Evolutionary conservation across 1,139 yeast species (phyloP), one percentile per base, ranked within the genome.

Genomic region (Geotrichum citri-aurantii): DNA sequence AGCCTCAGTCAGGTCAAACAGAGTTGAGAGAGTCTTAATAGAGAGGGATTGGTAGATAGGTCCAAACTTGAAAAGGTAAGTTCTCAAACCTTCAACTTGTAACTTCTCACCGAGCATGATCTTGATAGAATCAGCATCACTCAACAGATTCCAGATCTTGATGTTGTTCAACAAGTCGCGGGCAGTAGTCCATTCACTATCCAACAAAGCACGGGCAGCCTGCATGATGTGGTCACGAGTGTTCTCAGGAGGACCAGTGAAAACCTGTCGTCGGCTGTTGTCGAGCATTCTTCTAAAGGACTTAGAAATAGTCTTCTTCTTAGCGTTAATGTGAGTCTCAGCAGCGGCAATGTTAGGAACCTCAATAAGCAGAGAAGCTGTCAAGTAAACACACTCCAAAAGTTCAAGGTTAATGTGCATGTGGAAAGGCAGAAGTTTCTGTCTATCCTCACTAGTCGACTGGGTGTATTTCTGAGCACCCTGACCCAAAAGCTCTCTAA

Each of bases 191-290:
- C 99, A 93, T 71, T 93, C 90, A 66, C 98, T 97, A 67, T 81
- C 83, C 72, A 89, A 88, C 74, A 95, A 83, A 51, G 91, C 85
- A 75, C 86, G 86, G 51, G 98, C 95, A 56, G 98, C 96, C 73
- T 89, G 92, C 80, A 93, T 86, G 68, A 93, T 86, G 75, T 84
- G 91, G 74, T 93, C 99, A 71, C 95, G 87, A 57, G 95, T 88
- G 74, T 93, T 89, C 77, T 93, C 99, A 60, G 98, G 97, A 50
- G 99, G 99, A 47, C 99, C 99, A 65, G 92, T 90, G 79, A 93
- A 93, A 63, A 87, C 88, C 74, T 93, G 97, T 74, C 95, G 87
- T 72, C 92, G 97, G 71, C 89, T 92, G 78, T 88, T 88, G 71
- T 93, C 99, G 67, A 93, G 82, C 74, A 89, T 84, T 73, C 96